Evolutionary conservation across 129 eudicot genomes (phyloP), one percentile per base, ranked within the genome.

Genomic region (Helichrysum umbraculigerum): DNA sequence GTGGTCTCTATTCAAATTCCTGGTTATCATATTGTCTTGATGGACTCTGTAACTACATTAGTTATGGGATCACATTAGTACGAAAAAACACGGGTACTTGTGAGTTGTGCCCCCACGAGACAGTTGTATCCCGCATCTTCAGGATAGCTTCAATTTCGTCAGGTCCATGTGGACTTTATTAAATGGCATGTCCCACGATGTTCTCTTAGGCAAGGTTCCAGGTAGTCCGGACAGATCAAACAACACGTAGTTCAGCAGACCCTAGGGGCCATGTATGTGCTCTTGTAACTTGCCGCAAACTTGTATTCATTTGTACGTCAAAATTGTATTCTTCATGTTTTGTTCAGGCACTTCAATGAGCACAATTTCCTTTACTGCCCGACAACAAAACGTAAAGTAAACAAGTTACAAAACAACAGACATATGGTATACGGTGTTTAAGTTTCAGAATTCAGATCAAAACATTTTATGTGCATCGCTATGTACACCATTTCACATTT

Each of bases 401-500:
- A 59, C 62, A 50, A 70, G 68, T 29, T 30, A 51, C 35, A 51
- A n/a, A 70, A 29, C 44, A 15, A 70, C 75, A 28, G 7, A 70
- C 7, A 70, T 70, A 70, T n/a, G 58, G 47, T 47, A 44, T 3
- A 3, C 17, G 2, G 1, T 7, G 14, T 47, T 14, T 42, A 9
- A 3, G 50, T 6, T 44, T 30, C 2, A 59, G 25, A 70, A 44
- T 71, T 71, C 65, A 20, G n/a, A 47, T 47, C n/a, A 47, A 47
- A 47, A 12, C 54, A 56, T 56, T 56, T 5, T 56, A 56, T 56
- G 21, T 56, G 21, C 61, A 17, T 56, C 61, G 54, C 33, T 78
- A 29, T 79, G 61, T 72, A 79, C 72, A 39, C 39, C 50, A 64
- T 64, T 10, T 51, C 64, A 71, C 66, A 78, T 33, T 62, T 44